These are phyloP conservation scores for Paramecium biaurelia DNA, from an alignment of 73 alveolate species.

Conservation along the genomic window DNA sequence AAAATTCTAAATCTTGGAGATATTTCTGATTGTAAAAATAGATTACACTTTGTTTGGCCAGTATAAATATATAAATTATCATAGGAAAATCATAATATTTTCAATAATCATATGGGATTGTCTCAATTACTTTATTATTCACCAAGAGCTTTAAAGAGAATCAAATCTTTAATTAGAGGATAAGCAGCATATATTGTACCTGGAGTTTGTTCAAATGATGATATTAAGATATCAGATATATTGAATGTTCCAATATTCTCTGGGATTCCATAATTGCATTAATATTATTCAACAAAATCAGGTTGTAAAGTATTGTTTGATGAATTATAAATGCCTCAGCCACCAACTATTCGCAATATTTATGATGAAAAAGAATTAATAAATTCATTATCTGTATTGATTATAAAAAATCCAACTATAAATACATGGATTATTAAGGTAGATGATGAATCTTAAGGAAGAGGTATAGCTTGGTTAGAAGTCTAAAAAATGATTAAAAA, in stretches of 20 bases:
- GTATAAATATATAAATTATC: neutral
- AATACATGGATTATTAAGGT: conserved; percentile 96
- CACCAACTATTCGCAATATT: conserved; percentile 94
- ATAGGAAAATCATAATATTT: conserved; percentile 75
- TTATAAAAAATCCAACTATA: conserved; percentile 90
- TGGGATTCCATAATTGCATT: conserved; percentile 94
- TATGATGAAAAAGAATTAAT: conserved; percentile 95
- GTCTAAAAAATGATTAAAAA: conserved; percentile 68
- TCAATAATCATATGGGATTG: conserved; percentile 91
- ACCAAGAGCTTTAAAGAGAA: conserved; percentile 91
- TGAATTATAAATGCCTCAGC: conserved; percentile 93
- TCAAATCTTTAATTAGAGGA: conserved; percentile 81
- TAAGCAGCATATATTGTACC: conserved; percentile 95
- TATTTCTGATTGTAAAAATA: conserved; percentile 80
- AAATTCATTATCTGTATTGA: conserved; percentile 88
- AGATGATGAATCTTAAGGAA: conserved; percentile 96
- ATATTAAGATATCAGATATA: conserved; percentile 87
- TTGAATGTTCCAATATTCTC: conserved; percentile 92
- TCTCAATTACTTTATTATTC: conserved; percentile 85
- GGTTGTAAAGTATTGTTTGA: conserved; percentile 94
- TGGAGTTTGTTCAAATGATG: conserved; percentile 90
- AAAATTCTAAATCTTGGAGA: conserved; percentile 85
- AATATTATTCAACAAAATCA: conserved; percentile 93
- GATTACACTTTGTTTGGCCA: conserved; percentile 90
- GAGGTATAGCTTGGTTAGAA: conserved; percentile 96